Conservation (phyloP, 805 yeast species). For the Cyberlindnera lachancei region DNA sequence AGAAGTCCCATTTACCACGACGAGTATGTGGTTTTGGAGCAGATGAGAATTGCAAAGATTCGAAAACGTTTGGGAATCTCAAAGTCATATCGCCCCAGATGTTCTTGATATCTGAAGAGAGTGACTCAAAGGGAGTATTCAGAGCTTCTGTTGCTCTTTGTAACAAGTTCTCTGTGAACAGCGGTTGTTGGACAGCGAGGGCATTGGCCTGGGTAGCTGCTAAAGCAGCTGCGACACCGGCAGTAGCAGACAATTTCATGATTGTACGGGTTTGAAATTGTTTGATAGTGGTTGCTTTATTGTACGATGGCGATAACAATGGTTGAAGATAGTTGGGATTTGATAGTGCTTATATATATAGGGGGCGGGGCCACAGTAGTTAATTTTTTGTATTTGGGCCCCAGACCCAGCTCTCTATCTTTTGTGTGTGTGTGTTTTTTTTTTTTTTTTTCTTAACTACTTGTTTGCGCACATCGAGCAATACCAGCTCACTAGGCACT, state of each 20-base stretch:
- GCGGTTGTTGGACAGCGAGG: conserved; percentile 26
- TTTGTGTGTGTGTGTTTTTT: no score
- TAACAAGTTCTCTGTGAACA: conserved; percentile 28
- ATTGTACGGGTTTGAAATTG: no score
- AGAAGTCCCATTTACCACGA: conserved; percentile 28
- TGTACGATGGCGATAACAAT: no score
- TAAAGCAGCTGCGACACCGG: conserved; percentile 15
- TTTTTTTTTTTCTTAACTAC: no score
- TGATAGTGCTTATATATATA: no score
- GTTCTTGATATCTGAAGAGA: conserved; percentile 41
- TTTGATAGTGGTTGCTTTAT: no score
- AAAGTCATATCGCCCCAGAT: conserved; percentile 60
- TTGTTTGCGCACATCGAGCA: no score
- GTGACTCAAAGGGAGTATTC: conserved; percentile 40
- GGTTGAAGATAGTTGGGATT: no score
- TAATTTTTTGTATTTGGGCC: no score
- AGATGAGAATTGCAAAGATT: conserved; percentile 41
- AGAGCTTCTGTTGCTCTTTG: conserved; percentile 43
- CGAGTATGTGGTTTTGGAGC: conserved; percentile 37
- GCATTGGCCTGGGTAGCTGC: conserved; percentile 18
- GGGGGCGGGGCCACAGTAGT: no score
- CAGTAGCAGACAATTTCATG: conserved; percentile 16
- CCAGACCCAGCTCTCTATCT: no score
- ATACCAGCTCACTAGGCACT: no score
- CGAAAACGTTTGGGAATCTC: conserved; percentile 49